Percentiles rank a stretch among this genome's conserved stretches.
Evolutionary conservation across 208 protist genomes (phyloP).

Genomic region (Polymyxa betae): DNA sequence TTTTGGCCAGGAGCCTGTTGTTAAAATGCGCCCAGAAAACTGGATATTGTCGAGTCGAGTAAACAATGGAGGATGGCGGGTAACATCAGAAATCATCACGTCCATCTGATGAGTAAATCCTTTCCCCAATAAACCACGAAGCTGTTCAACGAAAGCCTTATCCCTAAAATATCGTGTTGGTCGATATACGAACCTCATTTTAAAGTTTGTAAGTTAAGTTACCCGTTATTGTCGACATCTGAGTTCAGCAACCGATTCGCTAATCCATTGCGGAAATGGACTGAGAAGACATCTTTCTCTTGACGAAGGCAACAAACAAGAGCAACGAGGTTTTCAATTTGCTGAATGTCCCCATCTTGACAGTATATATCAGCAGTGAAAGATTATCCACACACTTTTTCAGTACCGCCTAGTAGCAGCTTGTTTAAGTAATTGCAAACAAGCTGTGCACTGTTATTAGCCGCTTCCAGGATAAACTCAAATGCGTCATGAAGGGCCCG

Average conservation of each 20-base stretch:
- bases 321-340: neutral
- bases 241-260: neutral
- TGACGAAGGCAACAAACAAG: constrained; percentile 19
- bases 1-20: neutral
- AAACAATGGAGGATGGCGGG: neutral
- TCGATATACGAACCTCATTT: too few species aligned
- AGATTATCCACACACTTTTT: too few species aligned
- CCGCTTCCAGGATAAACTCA: neutral
- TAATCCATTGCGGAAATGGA: neutral
- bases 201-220: neutral
- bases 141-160: neutral
- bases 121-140: neutral
- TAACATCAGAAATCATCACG: neutral
- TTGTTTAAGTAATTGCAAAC: neutral
- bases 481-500: constrained; percentile 24
- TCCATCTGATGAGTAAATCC: constrained; percentile 30
- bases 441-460: neutral
- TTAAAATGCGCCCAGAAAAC: neutral
- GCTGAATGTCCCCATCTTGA: too few species aligned
- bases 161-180: neutral
- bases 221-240: neutral
- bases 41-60: neutral
- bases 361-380: too few species aligned
- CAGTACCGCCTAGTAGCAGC: too few species aligned
- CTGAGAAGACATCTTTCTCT: constrained; percentile 23